A percentile compares a stretch with the other conserved stretches of the same genome.
phyloP scores from a whole-genome alignment of 1,284 basidiomycete species.

The Cutaneotrichosporon arboriforme region DNA sequence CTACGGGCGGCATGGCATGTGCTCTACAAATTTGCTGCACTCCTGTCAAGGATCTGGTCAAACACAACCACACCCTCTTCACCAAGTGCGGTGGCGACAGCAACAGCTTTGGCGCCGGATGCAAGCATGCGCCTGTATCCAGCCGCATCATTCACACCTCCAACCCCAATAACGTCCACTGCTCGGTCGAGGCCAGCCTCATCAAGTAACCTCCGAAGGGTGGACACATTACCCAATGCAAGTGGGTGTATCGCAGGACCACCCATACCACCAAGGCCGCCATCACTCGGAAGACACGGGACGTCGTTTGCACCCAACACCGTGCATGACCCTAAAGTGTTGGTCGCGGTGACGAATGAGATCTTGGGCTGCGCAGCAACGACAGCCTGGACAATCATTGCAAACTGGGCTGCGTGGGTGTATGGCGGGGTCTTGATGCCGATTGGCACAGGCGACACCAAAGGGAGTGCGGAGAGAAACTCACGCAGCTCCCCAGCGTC shows the following conservation, averaged over 20 bases:
- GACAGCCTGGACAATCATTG: conserved; percentile 13
- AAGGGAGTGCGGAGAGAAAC: conserved; percentile 13
- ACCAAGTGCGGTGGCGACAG: conserved; percentile 12
- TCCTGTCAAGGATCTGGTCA: background rate
- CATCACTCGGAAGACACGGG: conserved; percentile 7
- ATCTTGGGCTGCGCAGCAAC: conserved; percentile 1
- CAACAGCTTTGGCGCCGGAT: conserved; percentile 10
- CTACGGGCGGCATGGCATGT: too few relatives aligned
- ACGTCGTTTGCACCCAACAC: conserved; percentile 1
- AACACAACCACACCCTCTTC: conserved; percentile 8
- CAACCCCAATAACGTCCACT: conserved; percentile 13
- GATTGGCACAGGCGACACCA: conserved; percentile 6
- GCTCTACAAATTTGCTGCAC: conserved; percentile 1
- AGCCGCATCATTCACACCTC: conserved; percentile 11
- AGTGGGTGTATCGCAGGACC: conserved; percentile 16
- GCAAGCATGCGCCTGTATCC: conserved; percentile 12
- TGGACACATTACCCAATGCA: conserved; percentile 12
- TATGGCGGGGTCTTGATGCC: conserved; percentile 19
- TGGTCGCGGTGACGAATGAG: conserved; percentile 15
- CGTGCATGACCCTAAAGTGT: conserved; percentile 13
- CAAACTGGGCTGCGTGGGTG: conserved; percentile 16
- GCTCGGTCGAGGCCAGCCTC: too few relatives aligned
- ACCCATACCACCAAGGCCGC: conserved; percentile 17
- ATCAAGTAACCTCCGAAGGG: conserved; percentile 11
- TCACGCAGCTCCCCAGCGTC: conserved; percentile 11